These are phyloP conservation scores for Xylaria multiplex DNA, from an alignment of 2,329 filamentous ascomycete species.

Conservation along the genomic window DNA sequence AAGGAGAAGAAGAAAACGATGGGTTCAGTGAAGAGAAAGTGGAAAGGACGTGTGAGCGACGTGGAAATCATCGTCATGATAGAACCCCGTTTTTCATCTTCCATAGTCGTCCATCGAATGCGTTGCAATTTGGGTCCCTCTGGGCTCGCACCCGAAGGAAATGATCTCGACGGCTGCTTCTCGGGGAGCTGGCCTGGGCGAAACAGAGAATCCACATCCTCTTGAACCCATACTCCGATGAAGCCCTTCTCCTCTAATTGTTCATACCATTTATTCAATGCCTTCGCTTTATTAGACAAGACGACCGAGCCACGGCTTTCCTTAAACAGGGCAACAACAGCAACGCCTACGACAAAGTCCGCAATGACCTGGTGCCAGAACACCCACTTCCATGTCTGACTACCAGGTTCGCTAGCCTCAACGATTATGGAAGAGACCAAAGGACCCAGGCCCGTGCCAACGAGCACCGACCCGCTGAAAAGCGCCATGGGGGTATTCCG, in stretches of 20 bases:
- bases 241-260: slow-evolving; percentile 72
- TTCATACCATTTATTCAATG: slow-evolving; percentile 83
- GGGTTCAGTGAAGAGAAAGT: slow-evolving; percentile 78
- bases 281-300: slow-evolving; percentile 76
- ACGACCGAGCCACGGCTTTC: slow-evolving; percentile 87
- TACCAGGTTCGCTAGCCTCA: slow-evolving; percentile 59
- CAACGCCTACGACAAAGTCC: slow-evolving; percentile 69
- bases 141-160: not conserved
- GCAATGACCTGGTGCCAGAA: slow-evolving; percentile 87
- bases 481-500: slow-evolving; percentile 91
- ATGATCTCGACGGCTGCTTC: slow-evolving; percentile 25
- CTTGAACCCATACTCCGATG: slow-evolving; percentile 58
- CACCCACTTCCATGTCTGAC: slow-evolving; percentile 78
- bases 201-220: slow-evolving; percentile 21
- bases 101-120: slow-evolving; percentile 81
- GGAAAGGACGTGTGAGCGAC: slow-evolving; percentile 81
- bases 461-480: slow-evolving; percentile 81
- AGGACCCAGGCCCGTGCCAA: slow-evolving; percentile 83
- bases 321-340: slow-evolving; percentile 76
- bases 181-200: slow-evolving; percentile 25
- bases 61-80: slow-evolving; percentile 75
- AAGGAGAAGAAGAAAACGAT: slow-evolving; percentile 88
- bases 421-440: slow-evolving; percentile 76
- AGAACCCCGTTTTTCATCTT: slow-evolving; percentile 78
- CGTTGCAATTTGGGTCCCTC: slow-evolving; percentile 54